These are phyloP conservation scores for Trichoderma sp. DNA, from an alignment of 2,329 filamentous ascomycete species.

Conservation along the genomic window DNA sequence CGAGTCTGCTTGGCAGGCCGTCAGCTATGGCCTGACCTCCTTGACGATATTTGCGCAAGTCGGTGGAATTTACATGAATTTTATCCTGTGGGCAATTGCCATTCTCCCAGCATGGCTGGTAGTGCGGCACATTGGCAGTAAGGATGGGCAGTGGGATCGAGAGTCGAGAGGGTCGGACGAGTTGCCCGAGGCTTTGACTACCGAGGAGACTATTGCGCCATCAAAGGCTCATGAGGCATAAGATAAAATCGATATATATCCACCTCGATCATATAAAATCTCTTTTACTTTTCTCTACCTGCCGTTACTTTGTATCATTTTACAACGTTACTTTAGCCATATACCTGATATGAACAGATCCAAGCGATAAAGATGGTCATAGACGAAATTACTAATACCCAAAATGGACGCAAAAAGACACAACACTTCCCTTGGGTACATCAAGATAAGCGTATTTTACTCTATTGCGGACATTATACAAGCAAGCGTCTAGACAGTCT, in stretches of 20 bases:
- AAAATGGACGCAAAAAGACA: neutral
- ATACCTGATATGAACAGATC: neutral
- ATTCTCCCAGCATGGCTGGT: conserved; percentile 70
- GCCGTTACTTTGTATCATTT: neutral
- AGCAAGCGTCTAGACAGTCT: neutral
- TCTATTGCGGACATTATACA: too few species aligned
- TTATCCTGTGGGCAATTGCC: conserved; percentile 67
- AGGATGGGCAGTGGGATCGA: conserved; percentile 12
- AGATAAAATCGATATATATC: neutral
- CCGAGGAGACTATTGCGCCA: neutral
- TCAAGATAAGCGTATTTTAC: too few species aligned
- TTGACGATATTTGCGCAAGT: conserved; percentile 65
- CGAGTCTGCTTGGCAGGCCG: conserved; percentile 72
- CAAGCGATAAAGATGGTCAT: neutral
- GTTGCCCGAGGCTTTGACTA: neutral
- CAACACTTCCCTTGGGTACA: too few species aligned
- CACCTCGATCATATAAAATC: too few species aligned
- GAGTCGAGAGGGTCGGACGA: conserved; percentile 17
- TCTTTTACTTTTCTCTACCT: neutral
- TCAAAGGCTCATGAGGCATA: conserved; percentile 22
- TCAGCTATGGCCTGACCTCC: conserved; percentile 71
- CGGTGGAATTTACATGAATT: conserved; percentile 72
- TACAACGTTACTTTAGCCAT: neutral
- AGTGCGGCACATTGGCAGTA: conserved; percentile 49
- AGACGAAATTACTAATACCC: neutral